phyloP scores from a whole-genome alignment of 1,284 basidiomycete species.

The Heliocybe sulcata region DNA sequence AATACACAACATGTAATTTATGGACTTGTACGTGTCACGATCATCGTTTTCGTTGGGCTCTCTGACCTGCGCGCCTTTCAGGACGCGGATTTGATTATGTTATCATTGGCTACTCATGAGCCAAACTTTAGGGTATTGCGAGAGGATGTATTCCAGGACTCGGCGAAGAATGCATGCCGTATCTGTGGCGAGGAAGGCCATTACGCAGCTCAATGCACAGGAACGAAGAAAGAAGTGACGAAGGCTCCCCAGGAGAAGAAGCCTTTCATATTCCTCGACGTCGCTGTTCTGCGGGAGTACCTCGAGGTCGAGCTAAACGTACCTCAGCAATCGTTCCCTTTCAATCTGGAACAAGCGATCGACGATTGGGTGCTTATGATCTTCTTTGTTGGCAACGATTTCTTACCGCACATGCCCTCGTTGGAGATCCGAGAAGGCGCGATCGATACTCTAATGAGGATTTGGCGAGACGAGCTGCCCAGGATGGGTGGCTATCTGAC shows the following conservation, averaged over 20 bases:
- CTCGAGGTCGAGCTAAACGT: slow-evolving; percentile 93
- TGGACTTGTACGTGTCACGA: slow-evolving; percentile 63
- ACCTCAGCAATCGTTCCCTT: slow-evolving; percentile 74
- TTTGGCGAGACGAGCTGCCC: slow-evolving; percentile 91
- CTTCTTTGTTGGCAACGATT: slow-evolving; percentile 99
- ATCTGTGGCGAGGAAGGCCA: slow-evolving; percentile 94
- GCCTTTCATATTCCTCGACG: slow-evolving; percentile 99
- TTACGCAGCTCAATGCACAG: slow-evolving; percentile 89
- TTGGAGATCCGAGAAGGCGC: slow-evolving; percentile 99
- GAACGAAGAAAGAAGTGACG: slow-evolving; percentile 58
- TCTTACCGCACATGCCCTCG: slow-evolving; percentile 95
- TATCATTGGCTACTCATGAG: slow-evolving; percentile 96
- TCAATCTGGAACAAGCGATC: slow-evolving; percentile 93
- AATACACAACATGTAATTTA: slow-evolving; percentile 98
- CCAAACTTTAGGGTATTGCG: slow-evolving; percentile 95
- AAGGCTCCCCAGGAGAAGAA: slow-evolving; percentile 78
- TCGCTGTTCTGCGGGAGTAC: slow-evolving; percentile 93
- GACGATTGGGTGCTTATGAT: slow-evolving; percentile 99
- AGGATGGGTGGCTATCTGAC: slow-evolving; percentile 97
- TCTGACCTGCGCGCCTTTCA: slow-evolving; percentile 21
- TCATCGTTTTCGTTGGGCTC: not conserved
- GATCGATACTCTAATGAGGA: slow-evolving; percentile 92
- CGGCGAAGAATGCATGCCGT: slow-evolving; percentile 72
- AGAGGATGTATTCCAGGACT: slow-evolving; percentile 96
- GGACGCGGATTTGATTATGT: slow-evolving; percentile 99